Evolutionary conservation across 78 protist genomes (phyloP).

Genomic region (Monosiga brevicollis): DNA sequence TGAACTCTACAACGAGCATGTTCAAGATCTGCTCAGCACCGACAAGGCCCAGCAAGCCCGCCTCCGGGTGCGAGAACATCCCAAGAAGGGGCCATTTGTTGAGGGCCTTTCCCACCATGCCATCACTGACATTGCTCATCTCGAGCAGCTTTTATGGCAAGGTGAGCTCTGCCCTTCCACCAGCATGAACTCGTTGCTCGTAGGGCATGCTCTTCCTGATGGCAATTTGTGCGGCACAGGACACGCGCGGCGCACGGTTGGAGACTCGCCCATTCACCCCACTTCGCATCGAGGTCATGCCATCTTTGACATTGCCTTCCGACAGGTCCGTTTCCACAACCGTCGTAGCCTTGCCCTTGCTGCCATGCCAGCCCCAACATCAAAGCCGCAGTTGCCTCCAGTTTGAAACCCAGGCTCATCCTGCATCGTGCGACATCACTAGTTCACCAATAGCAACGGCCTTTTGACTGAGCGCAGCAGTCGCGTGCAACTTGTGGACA

Average conservation of each 20-base stretch:
- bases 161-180: no score
- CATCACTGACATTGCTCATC: conserved; percentile 7
- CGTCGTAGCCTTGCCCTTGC: no score
- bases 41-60: background rate
- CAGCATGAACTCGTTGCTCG: no score
- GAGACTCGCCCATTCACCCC: no score
- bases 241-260: no score
- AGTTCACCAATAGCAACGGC: background rate
- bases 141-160: no score
- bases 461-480: conserved; percentile 27
- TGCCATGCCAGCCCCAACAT: conserved; percentile 70
- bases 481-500: conserved; percentile 28
- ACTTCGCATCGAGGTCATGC: no score
- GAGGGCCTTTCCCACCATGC: background rate
- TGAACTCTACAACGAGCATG: no score
- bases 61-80: background rate
- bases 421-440: conserved; percentile 31
- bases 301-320: no score
- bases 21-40: conserved; percentile 43
- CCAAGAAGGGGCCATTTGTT: background rate
- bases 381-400: conserved; percentile 65
- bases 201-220: no score
- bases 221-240: no score
- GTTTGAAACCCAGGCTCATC: conserved; percentile 77
- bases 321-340: no score